Percentiles rank a stretch among this genome's conserved stretches.
Conservation (phyloP, 352 stramenopile genomes). For the Globisporangium emineosum region DNA sequence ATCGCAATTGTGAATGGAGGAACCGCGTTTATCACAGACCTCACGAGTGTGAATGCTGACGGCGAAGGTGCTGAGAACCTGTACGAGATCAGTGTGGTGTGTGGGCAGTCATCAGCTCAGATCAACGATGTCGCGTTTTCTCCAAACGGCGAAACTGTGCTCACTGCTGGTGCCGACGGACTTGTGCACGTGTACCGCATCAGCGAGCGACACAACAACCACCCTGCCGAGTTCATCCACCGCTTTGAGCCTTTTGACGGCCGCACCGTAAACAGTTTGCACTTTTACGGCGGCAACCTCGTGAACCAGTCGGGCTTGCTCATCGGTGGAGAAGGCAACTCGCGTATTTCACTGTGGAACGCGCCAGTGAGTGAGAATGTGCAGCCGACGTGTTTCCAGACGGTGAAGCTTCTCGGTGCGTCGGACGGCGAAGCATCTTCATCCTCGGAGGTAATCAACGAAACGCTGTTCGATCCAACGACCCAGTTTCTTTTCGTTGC, state of each 20-base stretch:
- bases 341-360: conserved; percentile 58
- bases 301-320: conserved; percentile 47
- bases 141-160: conserved; percentile 43
- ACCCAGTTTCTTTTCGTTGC: conserved; percentile 81
- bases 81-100: conserved; percentile 66
- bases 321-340: conserved; percentile 68
- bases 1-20: conserved; percentile 70
- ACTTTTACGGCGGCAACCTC: conserved; percentile 61
- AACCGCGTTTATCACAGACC: conserved; percentile 58
- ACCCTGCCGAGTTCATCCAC: conserved; percentile 63
- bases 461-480: conserved; percentile 67
- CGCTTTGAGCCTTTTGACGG: conserved; percentile 78
- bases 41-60: conserved; percentile 43
- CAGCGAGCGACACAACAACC: conserved; percentile 38
- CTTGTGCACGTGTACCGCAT: conserved; percentile 82
- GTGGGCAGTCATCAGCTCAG: conserved; percentile 55
- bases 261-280: conserved; percentile 61
- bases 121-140: conserved; percentile 84
- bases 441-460: conserved; percentile 32
- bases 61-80: conserved; percentile 50
- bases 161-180: conserved; percentile 72
- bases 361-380: conserved; percentile 50
- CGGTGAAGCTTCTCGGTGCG: conserved; percentile 40
- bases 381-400: conserved; percentile 60
- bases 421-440: conserved; percentile 21